phyloP scores from a whole-genome alignment of 345 rosid genomes.

The Eucalyptus grandis region DNA sequence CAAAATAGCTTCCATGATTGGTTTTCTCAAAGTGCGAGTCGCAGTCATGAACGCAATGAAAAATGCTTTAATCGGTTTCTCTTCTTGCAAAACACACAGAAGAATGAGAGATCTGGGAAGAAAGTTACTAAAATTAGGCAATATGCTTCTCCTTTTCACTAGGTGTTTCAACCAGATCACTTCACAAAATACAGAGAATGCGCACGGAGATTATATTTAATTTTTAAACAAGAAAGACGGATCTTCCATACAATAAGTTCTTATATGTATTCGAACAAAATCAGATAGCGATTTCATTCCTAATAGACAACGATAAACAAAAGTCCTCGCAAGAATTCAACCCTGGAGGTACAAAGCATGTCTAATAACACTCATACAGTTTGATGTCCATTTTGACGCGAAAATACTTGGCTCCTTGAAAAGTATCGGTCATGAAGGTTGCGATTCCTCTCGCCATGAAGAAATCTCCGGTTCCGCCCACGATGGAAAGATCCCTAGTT shows the following conservation, averaged over 20 bases:
- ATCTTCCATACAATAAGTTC: not conserved
- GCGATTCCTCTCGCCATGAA: constrained; percentile 66
- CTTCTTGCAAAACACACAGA: not conserved
- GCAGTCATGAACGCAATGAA: not conserved
- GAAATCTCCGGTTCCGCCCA: constrained; percentile 61
- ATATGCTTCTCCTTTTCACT: not conserved
- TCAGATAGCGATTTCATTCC: not conserved
- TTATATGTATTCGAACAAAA: not conserved
- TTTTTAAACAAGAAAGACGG: not conserved
- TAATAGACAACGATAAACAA: not conserved
- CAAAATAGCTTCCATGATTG: not conserved
- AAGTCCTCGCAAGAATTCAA: not conserved
- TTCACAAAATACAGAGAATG: constrained; percentile 25
- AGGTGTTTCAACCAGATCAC: constrained; percentile 13
- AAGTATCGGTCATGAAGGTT: constrained; percentile 23
- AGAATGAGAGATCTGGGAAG: not conserved
- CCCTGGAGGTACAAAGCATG: not conserved
- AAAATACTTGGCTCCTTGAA: constrained; percentile 40
- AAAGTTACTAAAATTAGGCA: not conserved
- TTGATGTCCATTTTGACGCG: constrained; percentile 31
- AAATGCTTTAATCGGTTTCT: not conserved
- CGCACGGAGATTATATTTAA: not conserved
- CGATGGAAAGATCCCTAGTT: constrained; percentile 54
- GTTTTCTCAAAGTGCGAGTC: not conserved
- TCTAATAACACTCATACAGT: constrained; percentile 31